A percentile compares a stretch with the other conserved stretches of the same genome.
Conservation (phyloP, 768 basidiomycete species). For the Cubamyces sp. region DNA sequence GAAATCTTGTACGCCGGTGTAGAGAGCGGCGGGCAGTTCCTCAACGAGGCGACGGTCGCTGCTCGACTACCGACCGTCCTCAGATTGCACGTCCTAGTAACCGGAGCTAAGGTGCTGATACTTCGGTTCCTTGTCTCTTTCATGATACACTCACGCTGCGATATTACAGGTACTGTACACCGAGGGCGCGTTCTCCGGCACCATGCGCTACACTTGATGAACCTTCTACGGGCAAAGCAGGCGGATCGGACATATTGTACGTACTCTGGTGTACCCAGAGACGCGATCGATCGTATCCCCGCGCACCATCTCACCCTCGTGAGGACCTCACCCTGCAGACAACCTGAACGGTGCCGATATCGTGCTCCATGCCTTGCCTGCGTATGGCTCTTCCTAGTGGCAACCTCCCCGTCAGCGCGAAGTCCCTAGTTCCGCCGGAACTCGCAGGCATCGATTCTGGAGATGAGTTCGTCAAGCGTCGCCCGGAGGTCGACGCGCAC, state of each 20-base stretch:
- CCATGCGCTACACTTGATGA: slow-evolving; percentile 99
- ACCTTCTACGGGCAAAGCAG: slow-evolving; percentile 72
- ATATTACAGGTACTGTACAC: slow-evolving; percentile 61
- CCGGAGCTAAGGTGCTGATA: slow-evolving; percentile 94
- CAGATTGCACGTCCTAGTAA: slow-evolving; percentile 91
- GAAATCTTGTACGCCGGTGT: slow-evolving; percentile 63
- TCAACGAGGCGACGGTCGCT: slow-evolving; percentile 93
- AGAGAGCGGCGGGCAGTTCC: slow-evolving; percentile 64
- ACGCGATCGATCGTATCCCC: background rate
- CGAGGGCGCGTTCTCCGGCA: slow-evolving; percentile 97
- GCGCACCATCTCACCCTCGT: background rate
- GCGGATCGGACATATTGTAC: slow-evolving; percentile 91
- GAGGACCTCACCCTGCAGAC: slow-evolving; percentile 98
- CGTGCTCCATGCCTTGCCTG: slow-evolving; percentile 67
- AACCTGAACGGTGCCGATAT: slow-evolving; percentile 97
- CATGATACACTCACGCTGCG: too few relatives aligned
- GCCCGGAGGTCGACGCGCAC: slow-evolving; percentile 81
- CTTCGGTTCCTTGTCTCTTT: slow-evolving; percentile 24
- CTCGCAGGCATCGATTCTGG: slow-evolving; percentile 71
- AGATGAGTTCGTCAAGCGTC: slow-evolving; percentile 77
- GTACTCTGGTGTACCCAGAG: slow-evolving; percentile 22
- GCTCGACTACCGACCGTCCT: slow-evolving; percentile 93
- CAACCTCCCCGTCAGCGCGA: slow-evolving; percentile 77
- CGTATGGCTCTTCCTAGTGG: slow-evolving; percentile 68
- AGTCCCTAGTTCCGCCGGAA: slow-evolving; percentile 81